These are phyloP conservation scores for Solanum habrochaites DNA, from an alignment of 257 asterid genomes.

Conservation along the genomic window DNA sequence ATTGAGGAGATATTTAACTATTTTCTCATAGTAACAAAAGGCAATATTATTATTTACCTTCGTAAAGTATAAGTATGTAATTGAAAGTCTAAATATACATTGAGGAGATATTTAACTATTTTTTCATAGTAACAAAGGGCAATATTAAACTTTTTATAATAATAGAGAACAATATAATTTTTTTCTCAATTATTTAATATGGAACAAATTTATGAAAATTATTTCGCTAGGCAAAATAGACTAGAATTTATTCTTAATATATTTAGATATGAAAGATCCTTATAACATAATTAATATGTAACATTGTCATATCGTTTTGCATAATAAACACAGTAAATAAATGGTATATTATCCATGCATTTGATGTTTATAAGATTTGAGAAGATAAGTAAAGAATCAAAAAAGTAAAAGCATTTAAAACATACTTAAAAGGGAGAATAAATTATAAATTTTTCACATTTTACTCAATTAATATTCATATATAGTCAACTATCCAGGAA, in stretches of 20 bases:
- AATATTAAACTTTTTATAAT: too few species aligned
- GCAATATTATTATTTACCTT: too few species aligned
- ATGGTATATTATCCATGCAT: background rate
- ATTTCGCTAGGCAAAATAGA: background rate
- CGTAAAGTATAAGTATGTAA: too few species aligned
- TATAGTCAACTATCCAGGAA: too few species aligned
- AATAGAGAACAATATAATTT: background rate
- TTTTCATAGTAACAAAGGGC: background rate
- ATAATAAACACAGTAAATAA: too few species aligned
- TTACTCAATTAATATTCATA: too few species aligned
- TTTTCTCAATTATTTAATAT: background rate
- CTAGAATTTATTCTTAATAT: background rate
- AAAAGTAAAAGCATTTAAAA: background rate
- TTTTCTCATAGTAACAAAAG: background rate
- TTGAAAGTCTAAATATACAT: too few species aligned
- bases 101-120: too few species aligned
- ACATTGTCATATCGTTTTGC: background rate
- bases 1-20: too few species aligned
- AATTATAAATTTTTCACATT: too few species aligned
- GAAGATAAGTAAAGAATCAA: background rate
- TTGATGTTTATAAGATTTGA: background rate
- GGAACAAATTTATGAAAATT: background rate
- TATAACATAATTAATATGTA: too few species aligned
- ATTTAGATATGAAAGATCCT: background rate
- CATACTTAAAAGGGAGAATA: background rate